Evolutionary conservation across 768 basidiomycete species (phyloP).

Genomic region (Pleurotus giganteus): DNA sequence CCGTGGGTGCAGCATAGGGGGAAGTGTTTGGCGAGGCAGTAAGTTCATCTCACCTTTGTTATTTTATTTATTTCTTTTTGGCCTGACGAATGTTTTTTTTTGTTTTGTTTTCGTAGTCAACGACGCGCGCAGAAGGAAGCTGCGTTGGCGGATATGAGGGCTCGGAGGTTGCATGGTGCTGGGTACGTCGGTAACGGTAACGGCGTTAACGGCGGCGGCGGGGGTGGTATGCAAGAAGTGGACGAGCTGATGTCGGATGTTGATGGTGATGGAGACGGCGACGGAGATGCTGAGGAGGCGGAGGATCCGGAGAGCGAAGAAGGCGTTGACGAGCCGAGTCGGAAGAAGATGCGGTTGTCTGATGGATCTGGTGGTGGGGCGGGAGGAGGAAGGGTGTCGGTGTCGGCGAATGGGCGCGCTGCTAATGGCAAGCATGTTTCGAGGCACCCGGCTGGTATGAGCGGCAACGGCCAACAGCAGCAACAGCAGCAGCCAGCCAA

Average conservation of each 20-base stretch:
- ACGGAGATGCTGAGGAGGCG: conserved; percentile 13
- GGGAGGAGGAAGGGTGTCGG: conserved; percentile 1
- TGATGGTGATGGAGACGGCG: conserved; percentile 11
- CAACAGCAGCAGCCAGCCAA: background rate
- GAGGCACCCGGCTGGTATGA: background rate
- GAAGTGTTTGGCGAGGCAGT: conserved; percentile 75
- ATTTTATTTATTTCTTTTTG: conserved; percentile 7
- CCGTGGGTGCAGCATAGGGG: conserved; percentile 79
- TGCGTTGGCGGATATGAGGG: conserved; percentile 47
- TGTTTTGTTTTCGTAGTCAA: conserved; percentile 36
- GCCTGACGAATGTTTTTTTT: conserved; percentile 6
- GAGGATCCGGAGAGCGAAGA: conserved; percentile 30
- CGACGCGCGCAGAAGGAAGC: conserved; percentile 55
- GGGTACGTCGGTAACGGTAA: background rate
- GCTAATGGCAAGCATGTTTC: conserved; percentile 2
- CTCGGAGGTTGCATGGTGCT: conserved; percentile 18
- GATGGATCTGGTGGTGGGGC: conserved; percentile 19
- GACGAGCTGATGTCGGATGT: conserved; percentile 28
- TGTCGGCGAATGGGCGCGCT: background rate
- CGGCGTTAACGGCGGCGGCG: background rate
- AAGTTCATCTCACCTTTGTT: conserved; percentile 25
- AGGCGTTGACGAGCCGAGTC: conserved; percentile 18
- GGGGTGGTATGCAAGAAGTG: conserved; percentile 14
- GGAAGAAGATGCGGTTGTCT: conserved; percentile 20
- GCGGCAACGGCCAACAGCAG: background rate